Percentiles rank a stretch among this genome's conserved stretches.
Evolutionary conservation across 768 basidiomycete species (phyloP).

Genomic region (Glaciozyma martinii): DNA sequence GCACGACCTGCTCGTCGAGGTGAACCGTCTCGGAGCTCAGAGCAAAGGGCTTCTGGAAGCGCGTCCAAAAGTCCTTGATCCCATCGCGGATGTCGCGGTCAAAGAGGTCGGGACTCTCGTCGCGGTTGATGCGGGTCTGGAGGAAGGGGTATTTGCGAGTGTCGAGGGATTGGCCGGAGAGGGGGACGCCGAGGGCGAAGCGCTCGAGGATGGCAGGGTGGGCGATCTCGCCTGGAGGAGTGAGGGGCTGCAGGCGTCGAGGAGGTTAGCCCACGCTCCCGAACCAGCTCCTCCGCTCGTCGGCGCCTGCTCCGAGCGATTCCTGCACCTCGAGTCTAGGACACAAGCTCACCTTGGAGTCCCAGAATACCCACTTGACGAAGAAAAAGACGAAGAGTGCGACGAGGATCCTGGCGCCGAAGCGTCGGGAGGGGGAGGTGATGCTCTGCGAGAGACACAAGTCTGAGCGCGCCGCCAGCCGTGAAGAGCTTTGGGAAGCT

Average conservation of each 20-base stretch:
- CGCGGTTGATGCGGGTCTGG: constrained; percentile 78
- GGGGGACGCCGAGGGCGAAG: constrained; percentile 44
- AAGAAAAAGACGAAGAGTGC: constrained; percentile 32
- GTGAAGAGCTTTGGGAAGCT: no score
- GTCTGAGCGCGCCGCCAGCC: no score
- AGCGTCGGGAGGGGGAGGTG: constrained; percentile 33
- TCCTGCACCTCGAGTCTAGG: neutral
- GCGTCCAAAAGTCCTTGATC: constrained; percentile 76
- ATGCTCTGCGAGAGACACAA: constrained; percentile 14
- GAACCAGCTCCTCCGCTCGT: neutral
- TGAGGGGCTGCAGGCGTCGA: constrained; percentile 22
- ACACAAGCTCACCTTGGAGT: constrained; percentile 19
- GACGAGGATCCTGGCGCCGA: constrained; percentile 36
- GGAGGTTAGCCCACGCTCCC: neutral
- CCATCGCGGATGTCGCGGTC: constrained; percentile 66
- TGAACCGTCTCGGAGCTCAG: constrained; percentile 71
- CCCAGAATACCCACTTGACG: constrained; percentile 32
- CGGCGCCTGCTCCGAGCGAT: neutral
- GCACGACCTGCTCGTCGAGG: constrained; percentile 80
- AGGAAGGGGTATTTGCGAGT: constrained; percentile 79
- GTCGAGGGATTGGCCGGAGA: constrained; percentile 69
- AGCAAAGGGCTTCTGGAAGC: constrained; percentile 87
- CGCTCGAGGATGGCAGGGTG: constrained; percentile 50
- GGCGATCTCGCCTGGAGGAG: constrained; percentile 34
- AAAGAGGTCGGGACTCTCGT: constrained; percentile 65